Evolutionary conservation across 345 rosid genomes (phyloP).

Genomic region (Linum trigynum): DNA sequence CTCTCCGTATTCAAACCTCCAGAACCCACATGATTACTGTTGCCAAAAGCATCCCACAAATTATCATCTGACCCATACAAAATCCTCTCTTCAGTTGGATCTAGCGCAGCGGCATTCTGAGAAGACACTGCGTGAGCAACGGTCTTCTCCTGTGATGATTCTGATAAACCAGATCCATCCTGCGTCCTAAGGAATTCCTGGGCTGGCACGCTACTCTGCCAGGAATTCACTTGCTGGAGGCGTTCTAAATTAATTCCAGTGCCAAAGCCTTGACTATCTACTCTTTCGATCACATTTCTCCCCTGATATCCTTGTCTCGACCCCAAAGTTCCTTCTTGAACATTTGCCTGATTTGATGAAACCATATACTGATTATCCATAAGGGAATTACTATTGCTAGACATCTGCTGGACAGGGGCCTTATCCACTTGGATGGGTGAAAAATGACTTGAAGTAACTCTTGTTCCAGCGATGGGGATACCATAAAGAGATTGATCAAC

Average conservation of each 20-base stretch:
- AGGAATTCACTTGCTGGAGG: conserved; percentile 35
- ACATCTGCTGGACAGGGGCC: conserved; percentile 31
- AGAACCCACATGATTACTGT: conserved; percentile 31
- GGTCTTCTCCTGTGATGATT: conserved; percentile 35
- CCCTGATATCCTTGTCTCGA: conserved; percentile 42
- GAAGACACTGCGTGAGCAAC: conserved; percentile 25
- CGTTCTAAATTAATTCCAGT: conserved; percentile 34
- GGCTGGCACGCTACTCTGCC: conserved; percentile 24
- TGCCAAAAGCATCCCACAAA: conserved; percentile 76
- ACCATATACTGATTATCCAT: conserved; percentile 37
- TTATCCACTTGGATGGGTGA: conserved; percentile 47
- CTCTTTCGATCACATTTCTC: conserved; percentile 24
- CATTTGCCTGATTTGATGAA: conserved; percentile 34
- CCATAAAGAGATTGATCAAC: conserved; percentile 64
- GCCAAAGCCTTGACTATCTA: conserved; percentile 32
- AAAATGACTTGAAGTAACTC: conserved; percentile 33
- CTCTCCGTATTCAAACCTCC: conserved; percentile 38
- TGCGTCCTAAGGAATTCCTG: conserved; percentile 36
- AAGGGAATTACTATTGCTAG: conserved; percentile 41
- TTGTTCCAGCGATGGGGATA: conserved; percentile 40
- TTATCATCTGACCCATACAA: conserved; percentile 82
- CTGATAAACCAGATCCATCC: conserved; percentile 31
- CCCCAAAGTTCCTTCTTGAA: conserved; percentile 38
- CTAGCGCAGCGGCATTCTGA: conserved; percentile 57
- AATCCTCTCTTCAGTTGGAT: conserved; percentile 85